Base-by-base conservation (phyloP, 2,329 filamentous ascomycete genomes). In the Ceratocystiopsis brevicomis region DNA sequence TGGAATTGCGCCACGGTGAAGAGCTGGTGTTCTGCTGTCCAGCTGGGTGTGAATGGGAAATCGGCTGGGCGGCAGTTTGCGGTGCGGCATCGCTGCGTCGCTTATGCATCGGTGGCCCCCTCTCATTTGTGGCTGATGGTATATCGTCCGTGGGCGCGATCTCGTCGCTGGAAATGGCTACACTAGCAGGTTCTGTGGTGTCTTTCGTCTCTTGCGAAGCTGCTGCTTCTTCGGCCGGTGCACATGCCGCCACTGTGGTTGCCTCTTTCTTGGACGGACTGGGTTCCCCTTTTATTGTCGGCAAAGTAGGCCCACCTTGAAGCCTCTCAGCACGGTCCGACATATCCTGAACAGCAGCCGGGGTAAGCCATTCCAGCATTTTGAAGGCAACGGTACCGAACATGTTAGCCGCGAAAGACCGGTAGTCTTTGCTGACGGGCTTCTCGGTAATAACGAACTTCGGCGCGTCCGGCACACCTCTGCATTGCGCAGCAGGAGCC, bases 321-420 rank as follows among this genome's bases (percentile, higher is more conserved):
- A 56, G 45, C 15, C 48, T 51, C 19, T 55, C 54, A 13, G 61
- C 55, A 41, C 60, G 63, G 15, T 61, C 53, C 1, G 63, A 60
- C 58, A 75, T 65, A 11, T 62, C 60, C 17, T 66, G 63, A 4
- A 75, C 54, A n/a, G 65, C 68, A 44, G 65, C 64, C 0, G 74
- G 74, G 1, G 74, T 75, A n/a, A 81, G 59, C 76, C 75, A 81
- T 54, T 81, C 76, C 4, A 81, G 53, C 73, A 80, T 80, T 52
- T 76, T 78, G 56, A 80, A 76, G 12, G 77, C 69, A 12, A 71
- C 70, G 0, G 76, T 78, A 8, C 68, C 73, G 51, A 81, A 79
- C 9, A 78, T 61, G 48, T 76, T 76, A 8, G 71, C 71, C 9
- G 72, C 68, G 52, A 76, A 74, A 0, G 72, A 76, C 6, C 72